Percentiles rank a stretch among this genome's conserved stretches.
Conservation (phyloP, 306 rosid species). For the Lathyrus sativus region DNA sequence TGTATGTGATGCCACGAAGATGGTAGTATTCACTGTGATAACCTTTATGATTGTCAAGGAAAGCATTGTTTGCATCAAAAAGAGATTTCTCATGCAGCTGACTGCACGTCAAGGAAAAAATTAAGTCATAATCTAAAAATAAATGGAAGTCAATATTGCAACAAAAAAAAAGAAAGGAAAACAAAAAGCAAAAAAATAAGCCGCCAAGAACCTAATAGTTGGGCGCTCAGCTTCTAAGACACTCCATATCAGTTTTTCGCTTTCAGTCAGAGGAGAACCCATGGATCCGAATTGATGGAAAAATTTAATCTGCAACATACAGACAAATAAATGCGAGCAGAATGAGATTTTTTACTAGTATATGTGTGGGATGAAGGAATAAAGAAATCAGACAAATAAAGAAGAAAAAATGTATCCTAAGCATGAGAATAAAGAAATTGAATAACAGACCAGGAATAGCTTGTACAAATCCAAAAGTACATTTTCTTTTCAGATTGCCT, state of each 20-base stretch:
- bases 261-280: slow-evolving; percentile 67
- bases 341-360: neutral
- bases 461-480: neutral
- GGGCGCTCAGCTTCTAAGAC: slow-evolving; percentile 91
- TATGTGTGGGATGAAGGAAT: neutral
- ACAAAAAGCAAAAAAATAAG: neutral
- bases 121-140: slow-evolving; percentile 13
- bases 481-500: neutral
- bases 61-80: slow-evolving; percentile 66
- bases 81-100: slow-evolving; percentile 77
- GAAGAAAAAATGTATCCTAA: slow-evolving; percentile 5
- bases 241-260: slow-evolving; percentile 82
- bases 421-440: slow-evolving; percentile 22
- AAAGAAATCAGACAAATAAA: neutral
- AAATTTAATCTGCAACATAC: slow-evolving; percentile 73
- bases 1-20: slow-evolving; percentile 1
- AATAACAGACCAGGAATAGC: slow-evolving; percentile 12
- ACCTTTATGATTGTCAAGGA: slow-evolving; percentile 86
- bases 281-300: slow-evolving; percentile 75
- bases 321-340: slow-evolving; percentile 38
- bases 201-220: slow-evolving; percentile 63
- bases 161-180: neutral
- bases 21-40: slow-evolving; percentile 30
- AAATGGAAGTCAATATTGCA: slow-evolving; percentile 1
- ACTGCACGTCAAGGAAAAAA: slow-evolving; percentile 48